Evolutionary conservation across 371 early-diverging fungal species (phyloP).

Genomic region (Saksenaea oblongispora): DNA sequence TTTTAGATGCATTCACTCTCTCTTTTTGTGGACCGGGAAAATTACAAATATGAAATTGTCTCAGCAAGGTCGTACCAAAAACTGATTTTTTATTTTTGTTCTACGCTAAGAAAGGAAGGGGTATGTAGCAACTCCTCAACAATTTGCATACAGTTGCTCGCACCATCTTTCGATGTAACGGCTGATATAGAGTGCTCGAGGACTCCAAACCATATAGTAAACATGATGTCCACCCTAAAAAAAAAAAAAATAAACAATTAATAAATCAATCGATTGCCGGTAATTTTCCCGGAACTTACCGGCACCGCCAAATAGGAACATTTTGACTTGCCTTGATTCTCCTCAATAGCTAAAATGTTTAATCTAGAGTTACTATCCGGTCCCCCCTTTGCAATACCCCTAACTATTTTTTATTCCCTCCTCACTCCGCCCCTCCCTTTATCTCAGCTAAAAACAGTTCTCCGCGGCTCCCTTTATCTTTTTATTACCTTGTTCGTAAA

Average conservation of each 20-base stretch:
- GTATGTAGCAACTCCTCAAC: background rate
- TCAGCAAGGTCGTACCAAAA: constrained; percentile 1
- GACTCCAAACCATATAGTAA: constrained; percentile 37
- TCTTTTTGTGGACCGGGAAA: background rate
- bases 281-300: constrained; percentile 11
- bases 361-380: background rate
- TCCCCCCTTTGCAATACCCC: background rate
- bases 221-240: constrained; percentile 38
- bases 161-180: constrained; percentile 44
- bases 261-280: background rate
- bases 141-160: constrained; percentile 17
- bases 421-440: background rate
- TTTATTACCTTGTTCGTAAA: constrained; percentile 33
- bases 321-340: constrained; percentile 6
- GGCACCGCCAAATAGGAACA: constrained; percentile 19
- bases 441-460: background rate
- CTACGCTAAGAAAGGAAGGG: background rate
- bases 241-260: background rate
- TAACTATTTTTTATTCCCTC: background rate
- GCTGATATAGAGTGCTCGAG: constrained; percentile 34
- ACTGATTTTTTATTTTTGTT: background rate
- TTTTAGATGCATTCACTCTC: background rate
- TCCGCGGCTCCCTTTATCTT: background rate
- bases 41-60: background rate
- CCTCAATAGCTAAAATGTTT: constrained; percentile 3